These are phyloP conservation scores for Pilasporangium apinafurcum DNA, from an alignment of 352 stramenopile genomes.

Conservation along the genomic window DNA sequence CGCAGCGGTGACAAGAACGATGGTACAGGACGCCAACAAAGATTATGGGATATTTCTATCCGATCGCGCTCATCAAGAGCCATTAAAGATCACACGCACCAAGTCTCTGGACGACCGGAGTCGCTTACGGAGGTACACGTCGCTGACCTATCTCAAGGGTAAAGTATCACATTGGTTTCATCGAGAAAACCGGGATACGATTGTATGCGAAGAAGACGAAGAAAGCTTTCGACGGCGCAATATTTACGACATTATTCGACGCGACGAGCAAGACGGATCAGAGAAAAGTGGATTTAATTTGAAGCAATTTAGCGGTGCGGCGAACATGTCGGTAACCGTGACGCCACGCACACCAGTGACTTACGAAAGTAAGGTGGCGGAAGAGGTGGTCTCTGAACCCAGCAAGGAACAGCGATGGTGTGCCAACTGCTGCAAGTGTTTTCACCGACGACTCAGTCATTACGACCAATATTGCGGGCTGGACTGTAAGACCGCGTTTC, in stretches of 20 bases:
- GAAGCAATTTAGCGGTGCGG: conserved; percentile 14
- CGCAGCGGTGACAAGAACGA: no score
- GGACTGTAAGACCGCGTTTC: conserved; percentile 65
- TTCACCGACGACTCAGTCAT: conserved; percentile 54
- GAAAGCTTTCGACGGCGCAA: conserved; percentile 25
- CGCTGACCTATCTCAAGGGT: conserved; percentile 41
- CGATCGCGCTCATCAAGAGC: no score
- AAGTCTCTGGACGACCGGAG: conserved; percentile 20
- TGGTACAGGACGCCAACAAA: no score
- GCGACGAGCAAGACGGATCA: conserved; percentile 16
- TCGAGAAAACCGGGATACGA: conserved; percentile 46
- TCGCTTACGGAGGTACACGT: conserved; percentile 51
- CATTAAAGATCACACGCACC: no score
- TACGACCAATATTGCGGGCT: conserved; percentile 67
- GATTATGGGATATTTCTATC: no score
- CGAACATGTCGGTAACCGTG: conserved; percentile 8
- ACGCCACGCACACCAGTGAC: conserved; percentile 5
- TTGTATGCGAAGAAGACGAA: conserved; percentile 54
- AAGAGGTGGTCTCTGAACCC: no score
- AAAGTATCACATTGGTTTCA: conserved; percentile 54
- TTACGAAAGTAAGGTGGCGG: conserved; percentile 1
- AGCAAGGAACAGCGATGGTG: conserved; percentile 73
- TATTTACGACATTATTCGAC: conserved; percentile 46
- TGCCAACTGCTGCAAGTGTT: conserved; percentile 75
- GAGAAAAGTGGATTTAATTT: conserved; percentile 7